Conservation (phyloP, 1,284 basidiomycete species). For the Inonotus hispidus region DNA sequence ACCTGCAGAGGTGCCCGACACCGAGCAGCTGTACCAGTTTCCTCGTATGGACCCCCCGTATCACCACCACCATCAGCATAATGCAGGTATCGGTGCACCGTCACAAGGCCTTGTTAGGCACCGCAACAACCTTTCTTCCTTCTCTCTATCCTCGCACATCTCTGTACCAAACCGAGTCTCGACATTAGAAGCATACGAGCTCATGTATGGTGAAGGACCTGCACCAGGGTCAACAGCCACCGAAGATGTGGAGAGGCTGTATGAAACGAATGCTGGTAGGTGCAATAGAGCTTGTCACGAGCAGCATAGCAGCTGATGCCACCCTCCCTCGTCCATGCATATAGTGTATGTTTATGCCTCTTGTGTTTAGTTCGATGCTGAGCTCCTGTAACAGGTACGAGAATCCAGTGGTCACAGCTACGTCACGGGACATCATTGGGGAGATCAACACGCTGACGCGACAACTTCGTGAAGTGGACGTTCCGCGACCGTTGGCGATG, state of each 20-base stretch:
- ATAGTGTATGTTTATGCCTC: constrained; percentile 12
- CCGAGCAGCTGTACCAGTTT: constrained; percentile 7
- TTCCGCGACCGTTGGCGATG: constrained; percentile 59
- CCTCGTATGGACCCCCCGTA: constrained; percentile 6
- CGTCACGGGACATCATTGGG: constrained; percentile 60
- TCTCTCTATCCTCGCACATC: constrained; percentile 13
- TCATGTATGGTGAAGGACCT: constrained; percentile 51
- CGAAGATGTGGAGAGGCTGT: constrained; percentile 53
- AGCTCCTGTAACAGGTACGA: constrained; percentile 49
- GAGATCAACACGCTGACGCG: constrained; percentile 59
- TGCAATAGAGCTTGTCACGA: constrained; percentile 18
- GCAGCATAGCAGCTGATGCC: constrained; percentile 7
- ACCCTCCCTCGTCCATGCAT: constrained; percentile 3
- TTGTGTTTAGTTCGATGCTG: neutral
- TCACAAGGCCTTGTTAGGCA: constrained; percentile 3
- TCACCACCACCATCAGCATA: neutral
- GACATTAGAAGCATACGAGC: constrained; percentile 60
- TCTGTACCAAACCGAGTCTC: constrained; percentile 30
- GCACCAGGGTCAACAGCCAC: constrained; percentile 31
- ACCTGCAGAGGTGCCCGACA: neutral
- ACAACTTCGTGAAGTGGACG: constrained; percentile 50
- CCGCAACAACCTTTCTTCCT: constrained; percentile 12
- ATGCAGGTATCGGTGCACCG: neutral
- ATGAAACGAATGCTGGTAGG: constrained; percentile 62
- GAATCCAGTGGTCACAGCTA: constrained; percentile 69